A percentile compares a stretch with the other conserved stretches of the same genome.
phyloP scores from a whole-genome alignment of 805 yeast genomes.

The Maudiozyma saulgeensis region DNA sequence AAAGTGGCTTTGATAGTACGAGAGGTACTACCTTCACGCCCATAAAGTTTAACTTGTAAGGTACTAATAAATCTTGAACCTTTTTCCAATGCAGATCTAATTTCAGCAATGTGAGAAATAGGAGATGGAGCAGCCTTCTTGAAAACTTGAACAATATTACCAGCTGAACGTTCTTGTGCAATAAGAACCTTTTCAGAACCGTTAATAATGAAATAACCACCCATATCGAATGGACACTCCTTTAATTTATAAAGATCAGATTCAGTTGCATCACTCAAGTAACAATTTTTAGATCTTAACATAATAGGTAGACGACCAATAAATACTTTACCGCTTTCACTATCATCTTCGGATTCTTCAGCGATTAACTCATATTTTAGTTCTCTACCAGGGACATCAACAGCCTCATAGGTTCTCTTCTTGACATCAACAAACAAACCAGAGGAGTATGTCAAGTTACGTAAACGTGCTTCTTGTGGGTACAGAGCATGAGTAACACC shows the following conservation, averaged over 20 bases:
- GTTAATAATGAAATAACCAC: constrained; percentile 96
- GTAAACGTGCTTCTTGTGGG: constrained; percentile 95
- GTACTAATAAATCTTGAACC: constrained; percentile 92
- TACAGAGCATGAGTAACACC: constrained; percentile 99
- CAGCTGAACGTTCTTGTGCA: constrained; percentile 98
- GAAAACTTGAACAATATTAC: constrained; percentile 96
- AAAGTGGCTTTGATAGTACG: constrained; percentile 90
- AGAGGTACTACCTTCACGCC: constrained; percentile 64
- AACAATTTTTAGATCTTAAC: constrained; percentile 94
- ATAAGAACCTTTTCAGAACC: constrained; percentile 97
- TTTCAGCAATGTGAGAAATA: constrained; percentile 90
- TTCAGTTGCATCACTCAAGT: constrained; percentile 80
- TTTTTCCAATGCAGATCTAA: constrained; percentile 91
- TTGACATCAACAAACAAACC: constrained; percentile 94
- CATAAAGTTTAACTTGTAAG: constrained; percentile 85
- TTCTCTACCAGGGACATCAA: constrained; percentile 57
- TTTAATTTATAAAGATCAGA: constrained; percentile 90
- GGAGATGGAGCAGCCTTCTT: constrained; percentile 97
- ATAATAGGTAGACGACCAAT: constrained; percentile 97
- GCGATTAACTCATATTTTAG: constrained; percentile 45
- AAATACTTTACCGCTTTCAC: constrained; percentile 76
- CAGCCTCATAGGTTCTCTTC: constrained; percentile 75
- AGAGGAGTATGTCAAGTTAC: constrained; percentile 92
- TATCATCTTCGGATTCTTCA: constrained; percentile 46
- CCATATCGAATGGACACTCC: constrained; percentile 99